A percentile compares a stretch with the other conserved stretches of the same genome.
These are phyloP conservation scores for Prunus yedoensis DNA, from an alignment of 331 rosid species.

Conservation along the genomic window DNA sequence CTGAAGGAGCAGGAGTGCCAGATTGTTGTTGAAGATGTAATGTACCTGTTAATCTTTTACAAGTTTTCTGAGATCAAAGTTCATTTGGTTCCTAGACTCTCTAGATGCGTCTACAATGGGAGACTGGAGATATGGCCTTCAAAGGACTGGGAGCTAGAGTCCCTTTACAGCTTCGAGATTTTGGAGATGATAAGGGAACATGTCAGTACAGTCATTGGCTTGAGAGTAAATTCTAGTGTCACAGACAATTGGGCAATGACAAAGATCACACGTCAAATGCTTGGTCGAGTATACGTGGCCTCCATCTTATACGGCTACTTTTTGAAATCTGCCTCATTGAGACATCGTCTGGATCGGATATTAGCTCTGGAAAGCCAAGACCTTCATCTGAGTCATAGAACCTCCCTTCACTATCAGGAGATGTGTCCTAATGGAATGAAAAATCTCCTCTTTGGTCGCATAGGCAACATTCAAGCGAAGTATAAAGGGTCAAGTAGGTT, in stretches of 20 bases:
- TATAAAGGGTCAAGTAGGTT: slow-evolving; percentile 30
- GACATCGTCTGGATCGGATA: slow-evolving; percentile 69
- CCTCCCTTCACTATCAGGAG: slow-evolving; percentile 38
- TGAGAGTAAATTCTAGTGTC: slow-evolving; percentile 81
- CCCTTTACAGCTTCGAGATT: slow-evolving; percentile 66
- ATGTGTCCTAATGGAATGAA: slow-evolving; percentile 45
- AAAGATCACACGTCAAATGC: slow-evolving; percentile 47
- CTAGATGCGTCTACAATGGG: slow-evolving; percentile 73
- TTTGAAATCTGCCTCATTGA: slow-evolving; percentile 70
- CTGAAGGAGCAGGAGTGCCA: slow-evolving; percentile 80
- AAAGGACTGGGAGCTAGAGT: slow-evolving; percentile 92
- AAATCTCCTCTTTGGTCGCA: slow-evolving; percentile 42
- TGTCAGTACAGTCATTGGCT: slow-evolving; percentile 64
- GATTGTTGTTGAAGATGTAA: slow-evolving; percentile 77
- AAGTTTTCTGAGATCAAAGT: slow-evolving; percentile 90
- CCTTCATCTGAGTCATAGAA: slow-evolving; percentile 42
- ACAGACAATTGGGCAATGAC: slow-evolving; percentile 86
- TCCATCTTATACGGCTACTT: slow-evolving; percentile 89
- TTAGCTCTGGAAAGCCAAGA: slow-evolving; percentile 45
- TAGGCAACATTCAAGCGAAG: slow-evolving; percentile 35
- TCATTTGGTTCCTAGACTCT: slow-evolving; percentile 78
- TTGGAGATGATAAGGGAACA: slow-evolving; percentile 87
- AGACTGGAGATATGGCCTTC: slow-evolving; percentile 91
- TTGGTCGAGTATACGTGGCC: slow-evolving; percentile 63
- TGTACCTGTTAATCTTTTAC: slow-evolving; percentile 70